These are phyloP conservation scores for Setomelanomma holmii DNA, from an alignment of 2,329 filamentous ascomycete genomes.

Conservation along the genomic window DNA sequence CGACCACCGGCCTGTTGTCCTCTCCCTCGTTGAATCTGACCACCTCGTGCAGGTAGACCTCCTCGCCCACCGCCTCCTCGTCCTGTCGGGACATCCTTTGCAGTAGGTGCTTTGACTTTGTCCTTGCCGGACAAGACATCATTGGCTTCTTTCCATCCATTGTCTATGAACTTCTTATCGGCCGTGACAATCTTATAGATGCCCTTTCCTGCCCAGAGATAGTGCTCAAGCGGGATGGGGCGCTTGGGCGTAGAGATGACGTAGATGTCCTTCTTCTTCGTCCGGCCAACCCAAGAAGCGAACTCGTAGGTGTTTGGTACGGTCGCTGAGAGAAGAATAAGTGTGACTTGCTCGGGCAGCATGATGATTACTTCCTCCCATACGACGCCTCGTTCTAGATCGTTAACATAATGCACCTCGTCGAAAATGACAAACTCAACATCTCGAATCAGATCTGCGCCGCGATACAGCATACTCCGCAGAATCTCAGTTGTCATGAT, in stretches of 20 bases:
- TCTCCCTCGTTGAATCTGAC: conserved; percentile 60
- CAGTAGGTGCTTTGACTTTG: conserved; percentile 68
- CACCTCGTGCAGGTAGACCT: conserved; percentile 55
- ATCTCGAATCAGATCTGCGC: conserved; percentile 93
- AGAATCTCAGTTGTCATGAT: conserved; percentile 99
- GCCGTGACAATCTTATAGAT: conserved; percentile 95
- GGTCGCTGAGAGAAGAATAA: conserved; percentile 93
- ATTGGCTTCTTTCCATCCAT: conserved; percentile 94
- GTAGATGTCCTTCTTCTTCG: conserved; percentile 98
- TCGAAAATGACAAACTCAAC: conserved; percentile 99
- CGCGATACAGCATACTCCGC: conserved; percentile 96
- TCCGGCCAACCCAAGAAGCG: conserved; percentile 96
- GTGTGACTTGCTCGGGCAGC: conserved; percentile 94
- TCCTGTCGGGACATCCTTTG: conserved; percentile 57
- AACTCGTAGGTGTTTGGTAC: conserved; percentile 98
- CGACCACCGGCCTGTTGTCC: conserved; percentile 53
- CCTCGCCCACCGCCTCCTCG: conserved; percentile 59
- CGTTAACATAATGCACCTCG: conserved; percentile 98
- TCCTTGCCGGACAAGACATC: conserved; percentile 81
- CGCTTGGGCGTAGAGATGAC: conserved; percentile 97
- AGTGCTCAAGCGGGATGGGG: conserved; percentile 93
- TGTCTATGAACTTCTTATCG: conserved; percentile 89
- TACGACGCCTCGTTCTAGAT: conserved; percentile 92
- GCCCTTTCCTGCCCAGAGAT: conserved; percentile 90
- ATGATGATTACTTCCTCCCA: conserved; percentile 99